Conservation (phyloP, 768 basidiomycete genomes). For the Termitomyces sp. region DNA sequence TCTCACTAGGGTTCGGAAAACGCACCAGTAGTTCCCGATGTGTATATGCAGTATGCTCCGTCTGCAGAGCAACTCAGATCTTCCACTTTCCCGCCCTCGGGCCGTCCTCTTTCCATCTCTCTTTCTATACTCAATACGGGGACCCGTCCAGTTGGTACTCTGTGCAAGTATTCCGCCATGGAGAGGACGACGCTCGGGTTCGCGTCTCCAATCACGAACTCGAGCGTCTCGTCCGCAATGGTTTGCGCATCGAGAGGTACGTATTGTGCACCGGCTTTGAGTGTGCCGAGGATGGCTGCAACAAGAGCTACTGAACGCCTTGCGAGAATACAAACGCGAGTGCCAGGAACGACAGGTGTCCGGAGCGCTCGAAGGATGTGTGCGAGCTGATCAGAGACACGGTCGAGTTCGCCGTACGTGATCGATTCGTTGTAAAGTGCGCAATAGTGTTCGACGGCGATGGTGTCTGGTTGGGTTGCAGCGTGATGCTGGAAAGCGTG, state of each 20-base stretch:
- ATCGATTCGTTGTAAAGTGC: conserved; percentile 30
- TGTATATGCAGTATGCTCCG: conserved; percentile 58
- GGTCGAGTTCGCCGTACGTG: conserved; percentile 48
- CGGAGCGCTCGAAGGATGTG: conserved; percentile 34
- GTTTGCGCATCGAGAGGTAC: conserved; percentile 57
- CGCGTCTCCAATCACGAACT: conserved; percentile 48
- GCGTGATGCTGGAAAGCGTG: conserved; percentile 52
- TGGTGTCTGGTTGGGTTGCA: conserved; percentile 31
- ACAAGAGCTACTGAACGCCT: conserved; percentile 52
- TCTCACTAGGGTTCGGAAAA: neutral
- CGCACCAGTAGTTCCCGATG: conserved; percentile 40
- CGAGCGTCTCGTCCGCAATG: conserved; percentile 50
- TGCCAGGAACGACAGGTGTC: conserved; percentile 36
- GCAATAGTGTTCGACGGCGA: conserved; percentile 47
- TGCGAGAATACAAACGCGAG: conserved; percentile 51
- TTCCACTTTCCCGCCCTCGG: conserved; percentile 30
- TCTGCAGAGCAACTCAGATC: conserved; percentile 36
- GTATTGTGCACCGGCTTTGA: conserved; percentile 58
- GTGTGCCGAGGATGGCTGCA: conserved; percentile 47
- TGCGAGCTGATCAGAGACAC: conserved; percentile 44
- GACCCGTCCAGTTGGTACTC: conserved; percentile 23
- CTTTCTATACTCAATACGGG: conserved; percentile 30
- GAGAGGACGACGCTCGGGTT: conserved; percentile 37
- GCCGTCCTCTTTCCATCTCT: conserved; percentile 22
- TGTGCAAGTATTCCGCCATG: conserved; percentile 36